Percentiles rank a stretch among this genome's conserved stretches.
Evolutionary conservation across 2,329 filamentous ascomycete genomes (phyloP).

Genomic region (Trichoderma asperellum): DNA sequence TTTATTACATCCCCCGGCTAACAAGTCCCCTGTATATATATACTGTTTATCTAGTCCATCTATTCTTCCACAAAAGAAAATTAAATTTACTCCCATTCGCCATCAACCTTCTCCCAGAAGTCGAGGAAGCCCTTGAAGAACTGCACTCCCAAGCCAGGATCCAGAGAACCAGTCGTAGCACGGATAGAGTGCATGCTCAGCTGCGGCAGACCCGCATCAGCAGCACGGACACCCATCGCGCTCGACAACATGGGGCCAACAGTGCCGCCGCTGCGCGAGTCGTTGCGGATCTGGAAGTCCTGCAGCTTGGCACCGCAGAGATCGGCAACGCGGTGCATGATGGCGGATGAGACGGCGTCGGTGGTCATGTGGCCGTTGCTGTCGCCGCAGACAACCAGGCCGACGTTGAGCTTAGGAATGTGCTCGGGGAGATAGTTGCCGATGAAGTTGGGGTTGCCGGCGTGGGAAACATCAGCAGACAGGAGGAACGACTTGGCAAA

Average conservation of each 20-base stretch:
- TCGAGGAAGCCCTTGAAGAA: conserved; percentile 91
- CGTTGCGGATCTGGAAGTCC: conserved; percentile 93
- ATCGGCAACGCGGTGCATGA: conserved; percentile 78
- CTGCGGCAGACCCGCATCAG: conserved; percentile 89
- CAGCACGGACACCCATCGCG: conserved; percentile 77
- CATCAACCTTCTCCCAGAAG: conserved; percentile 81
- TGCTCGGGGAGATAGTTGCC: conserved; percentile 83
- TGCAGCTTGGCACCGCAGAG: conserved; percentile 74
- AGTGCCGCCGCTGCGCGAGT: conserved; percentile 85
- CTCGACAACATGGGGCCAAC: conserved; percentile 90
- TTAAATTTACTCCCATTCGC: conserved; percentile 63
- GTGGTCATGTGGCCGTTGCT: conserved; percentile 97
- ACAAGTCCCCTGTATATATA: not conserved
- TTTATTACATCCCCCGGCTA: not conserved
- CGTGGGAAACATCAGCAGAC: conserved; percentile 91
- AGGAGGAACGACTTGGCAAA: conserved; percentile 92
- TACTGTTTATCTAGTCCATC: not conserved
- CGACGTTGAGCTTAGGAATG: conserved; percentile 84
- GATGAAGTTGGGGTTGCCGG: conserved; percentile 92
- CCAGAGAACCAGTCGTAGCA: conserved; percentile 81
- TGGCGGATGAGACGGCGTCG: conserved; percentile 80
- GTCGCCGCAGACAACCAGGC: conserved; percentile 78
- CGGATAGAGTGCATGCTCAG: conserved; percentile 93
- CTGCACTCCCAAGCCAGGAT: conserved; percentile 85
- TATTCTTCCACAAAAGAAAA: too few species aligned